Base-by-base conservation (phyloP, 1,139 yeast species). In the Sugiyamaella xylanicola region DNA sequence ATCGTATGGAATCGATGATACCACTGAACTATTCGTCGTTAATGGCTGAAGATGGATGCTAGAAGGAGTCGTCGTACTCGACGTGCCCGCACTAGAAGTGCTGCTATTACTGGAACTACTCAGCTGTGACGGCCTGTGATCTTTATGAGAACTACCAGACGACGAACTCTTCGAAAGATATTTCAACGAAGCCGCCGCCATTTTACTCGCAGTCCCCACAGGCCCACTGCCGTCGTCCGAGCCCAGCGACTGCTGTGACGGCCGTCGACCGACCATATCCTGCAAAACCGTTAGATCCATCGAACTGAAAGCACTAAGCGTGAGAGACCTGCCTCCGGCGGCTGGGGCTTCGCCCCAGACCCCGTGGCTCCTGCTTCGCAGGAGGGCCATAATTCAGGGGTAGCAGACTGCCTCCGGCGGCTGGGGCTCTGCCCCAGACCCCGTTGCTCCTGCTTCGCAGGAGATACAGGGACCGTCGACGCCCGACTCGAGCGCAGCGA, bases 1-100 rank as follows among this genome's bases (percentile, higher is more conserved):
- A 21, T 64, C 68, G 49, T 66, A 66, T 3, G 68, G 67, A 35
- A 63, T 51, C 9, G 64, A 52, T 16, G 62, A 55, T 29, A 58
- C 42, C 46, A 42, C 48, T n/a, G 56, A 42, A 13, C 40, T 42
- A n/a, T 27, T 32, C 15, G 52, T 42, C 2, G 51, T 7, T 7
- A 17, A 22, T 13, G 54, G 54, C 19, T 51, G 46, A 4, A 44
- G 36, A 19, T 51, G 43, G 19, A 43, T 39, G 20, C 44, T 17
- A 15, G 37, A 17, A 13, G 54, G 44, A 3, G 44, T 39, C 15
- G 45, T n/a, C 2, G 51, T 48, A 19, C 32, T 37, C 25, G 51
- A 7, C 13, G 32, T 46, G 19, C 51, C 51, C 17, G 27, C 5
- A 21, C 42, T 41, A n/a, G 46, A 27, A 19, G 32, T 44, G 29